Evolutionary conservation across 192 early-diverging fungal species (phyloP).

Genomic region (Coemansia asiatica): DNA sequence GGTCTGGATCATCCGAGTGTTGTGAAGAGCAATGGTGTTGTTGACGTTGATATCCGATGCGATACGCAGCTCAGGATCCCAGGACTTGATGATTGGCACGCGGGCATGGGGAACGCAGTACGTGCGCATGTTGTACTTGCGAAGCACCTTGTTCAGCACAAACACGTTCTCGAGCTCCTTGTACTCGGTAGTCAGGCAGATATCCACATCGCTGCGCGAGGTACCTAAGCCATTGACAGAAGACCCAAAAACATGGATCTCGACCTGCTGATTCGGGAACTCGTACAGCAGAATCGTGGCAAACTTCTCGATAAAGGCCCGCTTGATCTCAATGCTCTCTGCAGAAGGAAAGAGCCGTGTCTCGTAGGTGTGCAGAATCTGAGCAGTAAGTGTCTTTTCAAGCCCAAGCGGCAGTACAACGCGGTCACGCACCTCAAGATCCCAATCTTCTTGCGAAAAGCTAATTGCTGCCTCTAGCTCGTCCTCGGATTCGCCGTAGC

Average conservation of each 20-base stretch:
- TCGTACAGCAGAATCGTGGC: constrained; percentile 73
- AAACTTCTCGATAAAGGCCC: constrained; percentile 75
- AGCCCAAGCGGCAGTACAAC: constrained; percentile 40
- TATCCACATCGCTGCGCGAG: constrained; percentile 82
- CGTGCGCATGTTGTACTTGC: constrained; percentile 79
- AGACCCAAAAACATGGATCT: constrained; percentile 89
- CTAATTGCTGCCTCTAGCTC: constrained; percentile 32
- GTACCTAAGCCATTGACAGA: constrained; percentile 88
- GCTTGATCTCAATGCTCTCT: constrained; percentile 66
- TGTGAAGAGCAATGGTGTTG: constrained; percentile 85
- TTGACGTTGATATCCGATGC: constrained; percentile 95
- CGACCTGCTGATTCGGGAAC: constrained; percentile 78
- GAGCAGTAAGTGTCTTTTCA: constrained; percentile 57
- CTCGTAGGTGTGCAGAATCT: constrained; percentile 64
- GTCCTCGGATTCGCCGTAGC: constrained; percentile 16
- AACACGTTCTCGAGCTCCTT: constrained; percentile 73
- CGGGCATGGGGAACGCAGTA: constrained; percentile 81
- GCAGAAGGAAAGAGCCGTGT: constrained; percentile 63
- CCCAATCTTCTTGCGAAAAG: constrained; percentile 44
- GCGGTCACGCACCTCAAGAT: constrained; percentile 28
- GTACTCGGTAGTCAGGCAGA: constrained; percentile 87
- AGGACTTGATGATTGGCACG: constrained; percentile 91
- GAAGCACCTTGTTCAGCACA: constrained; percentile 69
- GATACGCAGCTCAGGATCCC: constrained; percentile 85
- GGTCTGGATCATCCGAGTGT: constrained; percentile 85